Evolutionary conservation across 2,329 filamentous ascomycete species (phyloP).

Genomic region (Diaporthe nobilis): DNA sequence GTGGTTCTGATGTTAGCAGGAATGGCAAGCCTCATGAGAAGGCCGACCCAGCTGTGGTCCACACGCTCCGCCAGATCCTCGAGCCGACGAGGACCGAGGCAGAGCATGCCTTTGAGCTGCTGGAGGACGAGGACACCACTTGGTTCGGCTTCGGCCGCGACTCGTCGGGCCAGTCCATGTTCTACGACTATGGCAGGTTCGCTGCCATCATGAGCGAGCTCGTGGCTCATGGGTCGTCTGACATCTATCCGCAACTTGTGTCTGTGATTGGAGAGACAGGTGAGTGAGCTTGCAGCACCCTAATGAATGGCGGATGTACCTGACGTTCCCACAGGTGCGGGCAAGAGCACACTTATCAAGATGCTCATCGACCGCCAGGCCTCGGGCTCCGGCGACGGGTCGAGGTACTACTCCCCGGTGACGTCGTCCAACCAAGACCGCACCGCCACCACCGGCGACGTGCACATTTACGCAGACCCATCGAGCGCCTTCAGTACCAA

Average conservation of each 20-base stretch:
- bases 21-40: conserved; percentile 12
- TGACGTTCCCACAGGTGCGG: not conserved
- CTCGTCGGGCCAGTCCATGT: conserved; percentile 17
- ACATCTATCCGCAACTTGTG: conserved; percentile 21
- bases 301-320: not conserved
- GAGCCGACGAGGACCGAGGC: conserved; percentile 12
- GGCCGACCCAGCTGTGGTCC: conserved; percentile 6
- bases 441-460: conserved; percentile 15
- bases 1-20: not conserved
- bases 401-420: conserved; percentile 22
- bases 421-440: conserved; percentile 21
- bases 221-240: not conserved
- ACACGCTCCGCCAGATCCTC: conserved; percentile 15
- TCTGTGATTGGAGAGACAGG: conserved; percentile 18
- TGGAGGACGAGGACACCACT: conserved; percentile 26
- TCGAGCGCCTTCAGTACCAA: conserved; percentile 7
- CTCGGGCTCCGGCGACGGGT: not conserved
- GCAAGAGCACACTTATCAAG: conserved; percentile 14
- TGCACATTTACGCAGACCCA: conserved; percentile 30
- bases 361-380: conserved; percentile 25
- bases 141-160: conserved; percentile 27
- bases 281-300: not conserved
- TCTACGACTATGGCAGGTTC: conserved; percentile 22
- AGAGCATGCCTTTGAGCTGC: conserved; percentile 19
- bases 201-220: conserved; percentile 25